Evolutionary conservation across 495 filamentous ascomycete genomes (phyloP).

Genomic region (Pyrenula aspistea): DNA sequence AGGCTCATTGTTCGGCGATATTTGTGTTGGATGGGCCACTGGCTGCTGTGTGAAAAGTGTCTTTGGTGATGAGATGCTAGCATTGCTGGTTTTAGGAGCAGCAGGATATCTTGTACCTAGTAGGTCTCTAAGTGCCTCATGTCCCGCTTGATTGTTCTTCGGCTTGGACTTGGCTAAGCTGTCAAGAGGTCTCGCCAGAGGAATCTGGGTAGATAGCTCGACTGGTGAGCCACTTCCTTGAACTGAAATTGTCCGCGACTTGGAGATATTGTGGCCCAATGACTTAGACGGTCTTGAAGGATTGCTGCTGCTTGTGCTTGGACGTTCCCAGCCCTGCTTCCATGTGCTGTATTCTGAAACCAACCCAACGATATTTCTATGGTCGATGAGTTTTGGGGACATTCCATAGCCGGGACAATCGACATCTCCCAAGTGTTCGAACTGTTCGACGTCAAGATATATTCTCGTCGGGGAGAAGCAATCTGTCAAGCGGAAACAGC

Average conservation of each 20-base stretch:
- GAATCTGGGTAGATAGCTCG: not conserved
- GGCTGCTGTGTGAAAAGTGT: too few relatives aligned
- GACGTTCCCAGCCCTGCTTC: not conserved
- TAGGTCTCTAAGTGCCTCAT: not conserved
- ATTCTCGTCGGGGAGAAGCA: not conserved
- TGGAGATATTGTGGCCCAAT: not conserved
- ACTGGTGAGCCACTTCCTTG: not conserved
- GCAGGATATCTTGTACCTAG: not conserved
- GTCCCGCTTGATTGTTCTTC: not conserved
- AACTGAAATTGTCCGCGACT: not conserved
- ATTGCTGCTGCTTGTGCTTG: not conserved
- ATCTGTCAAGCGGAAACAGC: not conserved
- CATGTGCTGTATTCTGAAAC: not conserved
- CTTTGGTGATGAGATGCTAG: too few relatives aligned
- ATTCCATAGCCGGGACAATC: not conserved
- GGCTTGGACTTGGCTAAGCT: not conserved
- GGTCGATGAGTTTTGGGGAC: not conserved
- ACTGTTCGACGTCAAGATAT: not conserved
- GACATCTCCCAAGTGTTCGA: not conserved
- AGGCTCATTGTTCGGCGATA: too few relatives aligned
- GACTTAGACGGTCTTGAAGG: not conserved
- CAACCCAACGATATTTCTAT: not conserved
- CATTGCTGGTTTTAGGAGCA: too few relatives aligned
- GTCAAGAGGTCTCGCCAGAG: not conserved
- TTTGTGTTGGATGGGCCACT: too few relatives aligned